phyloP scores from a whole-genome alignment of 2,329 filamentous ascomycete genomes.

The Aspergillus sp. region DNA sequence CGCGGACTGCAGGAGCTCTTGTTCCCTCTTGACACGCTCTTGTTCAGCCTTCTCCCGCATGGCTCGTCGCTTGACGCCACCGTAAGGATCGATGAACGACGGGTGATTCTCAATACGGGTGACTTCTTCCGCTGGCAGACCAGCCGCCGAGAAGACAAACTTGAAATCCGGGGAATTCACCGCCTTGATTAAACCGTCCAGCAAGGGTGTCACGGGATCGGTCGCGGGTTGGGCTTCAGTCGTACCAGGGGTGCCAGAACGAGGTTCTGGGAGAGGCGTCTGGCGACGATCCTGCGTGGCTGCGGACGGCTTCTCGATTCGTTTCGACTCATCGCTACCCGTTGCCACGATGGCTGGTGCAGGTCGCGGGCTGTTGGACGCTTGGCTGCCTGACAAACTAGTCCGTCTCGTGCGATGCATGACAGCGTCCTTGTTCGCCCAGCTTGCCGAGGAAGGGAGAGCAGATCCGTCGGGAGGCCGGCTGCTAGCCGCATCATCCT shows the following conservation, averaged over 20 bases:
- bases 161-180: conserved; percentile 51
- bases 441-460: conserved; percentile 89
- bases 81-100: conserved; percentile 76
- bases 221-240: conserved; percentile 16
- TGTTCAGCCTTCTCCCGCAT: conserved; percentile 71
- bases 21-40: conserved; percentile 53
- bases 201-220: conserved; percentile 26
- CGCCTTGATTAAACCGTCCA: conserved; percentile 45
- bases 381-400: conserved; percentile 79
- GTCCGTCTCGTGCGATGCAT: conserved; percentile 62
- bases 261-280: conserved; percentile 21
- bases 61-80: conserved; percentile 75
- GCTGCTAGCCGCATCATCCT: conserved; percentile 61
- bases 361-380: conserved; percentile 75
- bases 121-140: conserved; percentile 47
- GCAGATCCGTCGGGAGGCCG: conserved; percentile 74
- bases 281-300: conserved; percentile 23
- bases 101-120: conserved; percentile 60
- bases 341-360: conserved; percentile 44
- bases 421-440: conserved; percentile 71
- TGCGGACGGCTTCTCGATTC: conserved; percentile 28
- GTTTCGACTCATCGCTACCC: conserved; percentile 34
- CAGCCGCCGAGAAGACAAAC: conserved; percentile 52
- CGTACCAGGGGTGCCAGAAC: conserved; percentile 20
- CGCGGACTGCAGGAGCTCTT: conserved; percentile 50